Evolutionary conservation across 169 alveolate genomes (phyloP), one percentile per base, ranked within the genome.

Genomic region (Plasmodium adleri): DNA sequence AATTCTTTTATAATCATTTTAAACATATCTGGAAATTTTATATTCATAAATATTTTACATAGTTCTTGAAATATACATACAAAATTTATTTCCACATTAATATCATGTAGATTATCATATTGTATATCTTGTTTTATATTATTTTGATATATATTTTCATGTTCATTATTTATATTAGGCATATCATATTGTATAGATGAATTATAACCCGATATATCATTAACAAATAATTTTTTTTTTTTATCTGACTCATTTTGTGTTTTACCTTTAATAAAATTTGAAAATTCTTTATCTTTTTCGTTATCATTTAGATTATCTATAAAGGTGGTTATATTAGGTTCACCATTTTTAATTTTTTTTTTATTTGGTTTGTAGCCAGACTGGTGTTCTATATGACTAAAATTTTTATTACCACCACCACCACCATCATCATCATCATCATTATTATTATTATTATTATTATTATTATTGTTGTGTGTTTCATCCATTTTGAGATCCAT

Each of bases 11-110:
- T 49, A 12, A 83, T 49, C 1, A 59, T 24, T 58, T 58, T 71
- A 70, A 83, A 83, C 22, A 83, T 83, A 2, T 83, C 74, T 28
- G 91, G 91, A 10, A 83, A 83, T 13, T 20, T 17, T 26, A 83
- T 83, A 32, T 70, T 68, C 39, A 12, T 49, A 32, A 83, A 70
- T 12, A 83, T n/a, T 62, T 58, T 83, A 26, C 91, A 83, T 5
- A 83, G 12, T 49, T 67, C 91, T 15, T 63, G 24, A 72, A 83
- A 83, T 1, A 70, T 73, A 8, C 59, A 72, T 0, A 83, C 74
- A 72, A 83, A 56, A 24, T 83, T 73, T 71, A 83, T 9, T 70
- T 83, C 91, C 10, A 83, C 45, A 13, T 66, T 56, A 26, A 47
- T 78, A 39, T 32, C 17, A 22, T 49, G 45, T 22, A 1, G 1